phyloP scores from a whole-genome alignment of 495 filamentous ascomycete species.

The Chaetomium cochliodes region DNA sequence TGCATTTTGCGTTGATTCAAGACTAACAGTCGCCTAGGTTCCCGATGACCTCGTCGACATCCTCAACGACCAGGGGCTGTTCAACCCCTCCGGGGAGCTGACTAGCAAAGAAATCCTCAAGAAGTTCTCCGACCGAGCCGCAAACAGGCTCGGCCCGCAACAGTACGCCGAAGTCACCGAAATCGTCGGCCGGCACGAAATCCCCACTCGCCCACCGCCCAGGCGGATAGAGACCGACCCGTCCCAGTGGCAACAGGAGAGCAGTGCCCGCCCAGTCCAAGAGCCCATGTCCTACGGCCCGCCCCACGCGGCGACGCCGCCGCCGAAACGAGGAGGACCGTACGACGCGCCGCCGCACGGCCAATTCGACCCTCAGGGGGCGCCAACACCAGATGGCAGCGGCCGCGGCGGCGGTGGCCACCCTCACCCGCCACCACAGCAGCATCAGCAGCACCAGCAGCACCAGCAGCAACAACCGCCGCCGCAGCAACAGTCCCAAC shows the following conservation, averaged over 20 bases:
- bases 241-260: slow-evolving; percentile 74
- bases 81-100: slow-evolving; percentile 76
- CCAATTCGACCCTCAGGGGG: slow-evolving; percentile 26
- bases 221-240: slow-evolving; percentile 75
- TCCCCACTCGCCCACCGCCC: slow-evolving; percentile 47
- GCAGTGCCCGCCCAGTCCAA: slow-evolving; percentile 73
- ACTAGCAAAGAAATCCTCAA: slow-evolving; percentile 97
- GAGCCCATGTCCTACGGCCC: slow-evolving; percentile 47
- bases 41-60: slow-evolving; percentile 87
- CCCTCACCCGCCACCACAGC: slow-evolving; percentile 30
- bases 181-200: slow-evolving; percentile 49
- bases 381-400: slow-evolving; percentile 28
- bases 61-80: slow-evolving; percentile 76
- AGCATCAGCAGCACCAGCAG: no score
- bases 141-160: slow-evolving; percentile 53
- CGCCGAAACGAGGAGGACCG: slow-evolving; percentile 46
- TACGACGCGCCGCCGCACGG: slow-evolving; percentile 29
- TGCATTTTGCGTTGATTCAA: neutral
- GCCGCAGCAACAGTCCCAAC: slow-evolving; percentile 33
- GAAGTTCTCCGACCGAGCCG: slow-evolving; percentile 74
- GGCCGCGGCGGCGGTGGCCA: slow-evolving; percentile 35
- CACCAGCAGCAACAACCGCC: slow-evolving; percentile 35
- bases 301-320: slow-evolving; percentile 42
- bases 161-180: slow-evolving; percentile 60
- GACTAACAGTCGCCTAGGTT: slow-evolving; percentile 58